Evolutionary conservation across 1,284 basidiomycete genomes (phyloP).

Genomic region (Irpex lacteus): DNA sequence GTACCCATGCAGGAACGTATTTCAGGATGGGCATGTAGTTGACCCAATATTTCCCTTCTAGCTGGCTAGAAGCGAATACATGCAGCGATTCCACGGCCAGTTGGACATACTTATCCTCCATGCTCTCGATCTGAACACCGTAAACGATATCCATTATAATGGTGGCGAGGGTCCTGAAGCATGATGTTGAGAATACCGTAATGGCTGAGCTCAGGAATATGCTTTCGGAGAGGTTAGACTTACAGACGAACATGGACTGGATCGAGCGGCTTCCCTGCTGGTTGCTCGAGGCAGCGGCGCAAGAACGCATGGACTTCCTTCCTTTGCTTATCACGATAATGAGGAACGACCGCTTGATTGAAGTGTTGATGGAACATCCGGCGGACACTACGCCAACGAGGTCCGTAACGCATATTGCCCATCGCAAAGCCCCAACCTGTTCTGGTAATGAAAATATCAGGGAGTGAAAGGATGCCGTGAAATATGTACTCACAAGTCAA

Average conservation of each 20-base stretch:
- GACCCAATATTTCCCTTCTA: background rate
- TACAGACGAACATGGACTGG: background rate
- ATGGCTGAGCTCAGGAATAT: background rate
- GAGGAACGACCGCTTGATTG: constrained; percentile 10
- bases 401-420: constrained; percentile 35
- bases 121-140: constrained; percentile 21
- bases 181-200: background rate
- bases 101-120: constrained; percentile 21
- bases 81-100: constrained; percentile 16
- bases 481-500: background rate
- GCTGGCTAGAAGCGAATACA: background rate
- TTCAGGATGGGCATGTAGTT: background rate
- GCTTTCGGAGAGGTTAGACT: background rate
- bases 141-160: constrained; percentile 25
- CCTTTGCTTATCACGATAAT: constrained; percentile 11
- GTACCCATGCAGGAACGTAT: constrained; percentile 5
- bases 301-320: background rate
- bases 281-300: background rate
- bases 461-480: too few relatives aligned
- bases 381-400: constrained; percentile 38
- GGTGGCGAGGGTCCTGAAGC: constrained; percentile 17
- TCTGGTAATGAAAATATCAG: background rate
- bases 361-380: constrained; percentile 31
- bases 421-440: constrained; percentile 27
- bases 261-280: background rate